Percentiles rank a stretch among this genome's conserved stretches.
Evolutionary conservation across 768 basidiomycete species (phyloP).

Genomic region (Bullera alba): DNA sequence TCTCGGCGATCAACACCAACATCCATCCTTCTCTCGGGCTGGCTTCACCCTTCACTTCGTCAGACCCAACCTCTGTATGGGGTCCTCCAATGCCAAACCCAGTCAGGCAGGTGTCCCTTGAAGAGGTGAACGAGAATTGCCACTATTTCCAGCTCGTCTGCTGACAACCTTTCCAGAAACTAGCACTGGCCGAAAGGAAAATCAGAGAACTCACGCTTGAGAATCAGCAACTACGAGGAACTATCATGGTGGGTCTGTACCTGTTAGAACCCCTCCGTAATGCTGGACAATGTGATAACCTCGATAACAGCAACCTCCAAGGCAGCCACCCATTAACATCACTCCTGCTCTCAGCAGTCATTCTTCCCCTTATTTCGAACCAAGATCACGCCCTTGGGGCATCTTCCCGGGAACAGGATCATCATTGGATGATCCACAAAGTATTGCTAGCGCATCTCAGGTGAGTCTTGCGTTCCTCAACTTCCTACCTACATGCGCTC

Average conservation of each 20-base stretch:
- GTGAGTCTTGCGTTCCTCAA: no score
- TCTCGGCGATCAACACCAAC: constrained; percentile 14
- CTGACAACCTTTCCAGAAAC: constrained; percentile 9
- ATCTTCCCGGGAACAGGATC: no score
- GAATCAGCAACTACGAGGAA: constrained; percentile 19
- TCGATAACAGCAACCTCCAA: no score
- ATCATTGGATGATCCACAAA: no score
- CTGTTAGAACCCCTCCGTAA: no score
- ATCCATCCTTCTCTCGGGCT: constrained; percentile 17
- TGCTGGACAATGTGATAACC: no score
- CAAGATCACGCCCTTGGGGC: no score
- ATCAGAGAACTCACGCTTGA: constrained; percentile 24
- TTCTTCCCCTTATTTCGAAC: no score
- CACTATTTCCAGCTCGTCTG: neutral
- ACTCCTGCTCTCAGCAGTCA: no score
- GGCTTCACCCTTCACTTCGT: constrained; percentile 24
- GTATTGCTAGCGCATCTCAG: no score
- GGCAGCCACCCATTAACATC: no score
- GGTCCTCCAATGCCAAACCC: constrained; percentile 14
- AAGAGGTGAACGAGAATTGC: constrained; percentile 17
- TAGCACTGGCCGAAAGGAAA: constrained; percentile 14
- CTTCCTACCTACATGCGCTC: no score
- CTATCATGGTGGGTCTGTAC: neutral
- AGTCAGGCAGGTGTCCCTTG: constrained; percentile 5
- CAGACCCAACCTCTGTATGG: constrained; percentile 18